Percentiles rank a stretch among this genome's conserved stretches.
These are phyloP conservation scores for Malassezia sympodialis DNA, from an alignment of 1,284 basidiomycete genomes.

Conservation along the genomic window DNA sequence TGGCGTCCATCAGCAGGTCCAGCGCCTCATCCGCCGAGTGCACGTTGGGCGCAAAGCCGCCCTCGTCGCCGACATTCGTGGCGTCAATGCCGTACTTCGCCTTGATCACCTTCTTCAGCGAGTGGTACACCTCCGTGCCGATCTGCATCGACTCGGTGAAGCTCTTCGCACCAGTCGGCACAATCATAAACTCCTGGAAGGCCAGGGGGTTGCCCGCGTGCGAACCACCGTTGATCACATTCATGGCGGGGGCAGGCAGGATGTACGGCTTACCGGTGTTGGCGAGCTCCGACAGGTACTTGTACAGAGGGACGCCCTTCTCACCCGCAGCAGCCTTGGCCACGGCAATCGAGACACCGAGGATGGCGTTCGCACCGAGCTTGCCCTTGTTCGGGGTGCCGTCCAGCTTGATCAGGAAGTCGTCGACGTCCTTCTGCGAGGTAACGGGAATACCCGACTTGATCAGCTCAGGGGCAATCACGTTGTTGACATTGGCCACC, in stretches of 20 bases:
- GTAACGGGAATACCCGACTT: slow-evolving; percentile 76
- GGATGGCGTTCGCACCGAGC: slow-evolving; percentile 97
- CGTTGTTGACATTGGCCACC: slow-evolving; percentile 84
- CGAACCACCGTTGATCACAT: slow-evolving; percentile 99
- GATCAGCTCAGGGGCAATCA: slow-evolving; percentile 82
- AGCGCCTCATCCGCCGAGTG: slow-evolving; percentile 93
- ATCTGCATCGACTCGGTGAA: slow-evolving; percentile 99
- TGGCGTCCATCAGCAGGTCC: slow-evolving; percentile 87
- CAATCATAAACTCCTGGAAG: slow-evolving; percentile 84
- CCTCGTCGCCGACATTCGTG: slow-evolving; percentile 99
- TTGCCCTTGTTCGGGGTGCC: slow-evolving; percentile 98
- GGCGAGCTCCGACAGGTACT: slow-evolving; percentile 88
- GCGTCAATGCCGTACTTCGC: slow-evolving; percentile 98
- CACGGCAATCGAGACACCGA: slow-evolving; percentile 94
- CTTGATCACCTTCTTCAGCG: slow-evolving; percentile 97
- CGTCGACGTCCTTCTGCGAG: slow-evolving; percentile 89
- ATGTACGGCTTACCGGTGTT: slow-evolving; percentile 80
- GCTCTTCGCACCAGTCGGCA: slow-evolving; percentile 93
- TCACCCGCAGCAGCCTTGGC: slow-evolving; percentile 72
- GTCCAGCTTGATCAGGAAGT: slow-evolving; percentile 97
- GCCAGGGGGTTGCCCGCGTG: slow-evolving; percentile 97
- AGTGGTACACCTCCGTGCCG: slow-evolving; percentile 96
- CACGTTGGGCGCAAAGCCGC: slow-evolving; percentile 98
- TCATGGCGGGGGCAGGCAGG: slow-evolving; percentile 65
- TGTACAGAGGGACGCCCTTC: slow-evolving; percentile 77